Evolutionary conservation across 495 filamentous ascomycete genomes (phyloP), one percentile per base, ranked within the genome.

Genomic region (Chlorociboria aeruginascens): DNA sequence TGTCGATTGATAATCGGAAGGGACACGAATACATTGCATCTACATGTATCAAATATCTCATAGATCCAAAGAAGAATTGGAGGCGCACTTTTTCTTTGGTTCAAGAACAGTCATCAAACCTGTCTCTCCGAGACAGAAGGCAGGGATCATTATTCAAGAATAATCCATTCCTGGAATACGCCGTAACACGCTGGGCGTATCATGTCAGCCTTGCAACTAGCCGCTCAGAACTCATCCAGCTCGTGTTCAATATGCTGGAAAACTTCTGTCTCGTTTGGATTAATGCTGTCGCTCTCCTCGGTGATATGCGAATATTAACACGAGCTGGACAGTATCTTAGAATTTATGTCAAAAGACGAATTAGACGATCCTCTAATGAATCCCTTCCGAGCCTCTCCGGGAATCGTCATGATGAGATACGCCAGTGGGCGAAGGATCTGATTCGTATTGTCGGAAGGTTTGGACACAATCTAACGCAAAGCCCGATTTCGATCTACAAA

Each of bases 361-460:
- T 2, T 12, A 37, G 7, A 46, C 13, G 12, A 37, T n/a, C 12
- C 6, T 6, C 43, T 12, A 45, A 34, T 32, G 43, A 40, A 1
- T 48, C 59, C 1, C 56, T 70, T 28, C 32, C 56, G 0, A 32
- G 40, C 14, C 54, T 49, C 0, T 45, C 51, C 25, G 36, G 39
- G 2, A 0, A 47, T 13, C 32, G 50, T 1, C 52, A 69, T 37
- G 50, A 49, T 16, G 29, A 30, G 7, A 41, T 71, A 6, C 61
- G 65, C 17, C 44, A 50, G 3, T 72, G 69, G 69, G 55, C 66
- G 7, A 55, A 53, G n/a, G 69, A 70, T 37, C 42, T 72, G 0
- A 51, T 64, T 10, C 68, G 67, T 35, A 39, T 69, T 3, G 43
- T 65, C 17, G 67, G 63, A 10, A 69, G 66, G 31, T 70, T 69